Evolutionary conservation across 129 eudicot species (phyloP).

Genomic region (Solidago caesia): DNA sequence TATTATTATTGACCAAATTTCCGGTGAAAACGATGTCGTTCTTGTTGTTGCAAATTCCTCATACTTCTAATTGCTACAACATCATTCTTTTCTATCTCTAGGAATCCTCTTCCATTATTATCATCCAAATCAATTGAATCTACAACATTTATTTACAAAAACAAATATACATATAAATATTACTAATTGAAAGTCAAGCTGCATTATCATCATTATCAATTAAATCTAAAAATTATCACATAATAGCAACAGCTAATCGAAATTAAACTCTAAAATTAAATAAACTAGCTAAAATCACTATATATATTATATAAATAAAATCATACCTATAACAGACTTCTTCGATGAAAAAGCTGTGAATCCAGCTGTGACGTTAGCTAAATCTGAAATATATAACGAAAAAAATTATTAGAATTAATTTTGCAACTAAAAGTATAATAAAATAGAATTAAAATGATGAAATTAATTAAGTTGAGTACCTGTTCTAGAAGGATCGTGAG

Average conservation of each 20-base stretch:
- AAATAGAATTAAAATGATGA: not conserved
- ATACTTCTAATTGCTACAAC: conserved; percentile 29
- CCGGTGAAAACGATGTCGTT: conserved; percentile 37
- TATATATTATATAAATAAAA: not conserved
- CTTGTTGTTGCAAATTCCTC: conserved; percentile 38
- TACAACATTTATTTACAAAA: not conserved
- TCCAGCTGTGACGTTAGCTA: conserved; percentile 34
- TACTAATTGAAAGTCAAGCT: conserved; percentile 9
- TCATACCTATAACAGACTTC: conserved; percentile 27
- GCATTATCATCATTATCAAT: not conserved
- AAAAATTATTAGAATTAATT: not conserved
- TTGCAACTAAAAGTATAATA: no score
- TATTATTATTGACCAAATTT: conserved; percentile 35
- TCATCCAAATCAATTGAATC: conserved; percentile 32
- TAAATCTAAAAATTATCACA: not conserved
- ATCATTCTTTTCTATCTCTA: conserved; percentile 29
- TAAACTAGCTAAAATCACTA: not conserved
- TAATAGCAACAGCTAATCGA: not conserved
- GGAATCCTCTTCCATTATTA: conserved; percentile 20
- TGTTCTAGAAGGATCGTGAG: conserved; percentile 41
- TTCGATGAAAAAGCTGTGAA: conserved; percentile 27
- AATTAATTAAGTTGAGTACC: conserved; percentile 17
- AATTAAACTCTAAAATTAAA: not conserved
- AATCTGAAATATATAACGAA: conserved; percentile 33
- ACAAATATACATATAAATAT: not conserved